Conservation (phyloP, 306 rosid genomes). For the Delonix regia region DNA sequence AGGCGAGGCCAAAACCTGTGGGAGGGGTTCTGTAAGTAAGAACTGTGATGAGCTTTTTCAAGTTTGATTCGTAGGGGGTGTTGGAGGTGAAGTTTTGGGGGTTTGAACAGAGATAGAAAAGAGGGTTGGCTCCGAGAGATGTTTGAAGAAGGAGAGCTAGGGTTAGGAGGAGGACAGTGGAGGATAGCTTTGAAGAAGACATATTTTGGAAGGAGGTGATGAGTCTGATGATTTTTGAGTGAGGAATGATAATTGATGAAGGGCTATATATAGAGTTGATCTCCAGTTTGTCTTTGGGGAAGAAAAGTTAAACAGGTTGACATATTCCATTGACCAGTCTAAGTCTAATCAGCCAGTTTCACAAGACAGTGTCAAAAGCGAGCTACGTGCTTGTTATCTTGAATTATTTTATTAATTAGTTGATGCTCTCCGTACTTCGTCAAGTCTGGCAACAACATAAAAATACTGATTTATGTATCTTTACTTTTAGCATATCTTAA, state of each 20-base stretch:
- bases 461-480: no score
- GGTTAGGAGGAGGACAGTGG: background rate
- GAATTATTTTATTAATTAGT: background rate
- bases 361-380: background rate
- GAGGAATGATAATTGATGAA: background rate
- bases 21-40: conserved; percentile 39
- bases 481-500: no score
- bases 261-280: background rate
- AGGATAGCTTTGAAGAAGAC: conserved; percentile 3
- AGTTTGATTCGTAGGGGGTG: conserved; percentile 31
- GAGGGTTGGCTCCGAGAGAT: conserved; percentile 50
- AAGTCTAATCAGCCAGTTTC: background rate
- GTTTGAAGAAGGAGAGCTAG: conserved; percentile 32
- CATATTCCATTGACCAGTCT: background rate
- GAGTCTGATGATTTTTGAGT: background rate
- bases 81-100: conserved; percentile 47
- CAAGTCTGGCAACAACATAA: no score
- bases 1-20: conserved; percentile 36
- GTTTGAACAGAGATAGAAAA: conserved; percentile 55
- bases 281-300: background rate
- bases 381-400: background rate
- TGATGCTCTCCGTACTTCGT: background rate
- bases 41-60: conserved; percentile 17
- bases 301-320: background rate
- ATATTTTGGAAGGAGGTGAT: background rate